Percentiles rank a stretch among this genome's conserved stretches.
Evolutionary conservation across 768 basidiomycete species (phyloP).

Genomic region (Strobilomyces confusus): DNA sequence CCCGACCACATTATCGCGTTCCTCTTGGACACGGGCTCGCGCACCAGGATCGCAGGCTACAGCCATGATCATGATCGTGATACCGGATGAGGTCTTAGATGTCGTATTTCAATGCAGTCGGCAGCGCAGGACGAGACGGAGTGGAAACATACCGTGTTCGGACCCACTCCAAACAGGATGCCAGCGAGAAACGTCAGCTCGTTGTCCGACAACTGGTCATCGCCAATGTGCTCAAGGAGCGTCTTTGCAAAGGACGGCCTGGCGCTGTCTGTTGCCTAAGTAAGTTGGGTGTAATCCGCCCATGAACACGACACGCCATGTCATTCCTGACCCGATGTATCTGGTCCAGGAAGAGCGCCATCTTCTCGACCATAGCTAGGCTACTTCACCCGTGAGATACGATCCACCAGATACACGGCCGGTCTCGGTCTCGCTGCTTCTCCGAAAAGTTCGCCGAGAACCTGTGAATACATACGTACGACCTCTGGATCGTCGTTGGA

Average conservation of each 20-base stretch:
- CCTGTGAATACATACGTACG: neutral
- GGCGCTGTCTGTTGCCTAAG: slow-evolving; percentile 7
- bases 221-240: slow-evolving; percentile 44
- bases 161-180: slow-evolving; percentile 55
- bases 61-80: slow-evolving; percentile 48
- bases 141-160: slow-evolving; percentile 39
- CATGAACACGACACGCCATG: neutral
- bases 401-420: neutral
- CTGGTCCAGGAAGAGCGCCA: neutral
- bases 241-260: slow-evolving; percentile 44
- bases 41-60: slow-evolving; percentile 50
- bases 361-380: neutral
- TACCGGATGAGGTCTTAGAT: slow-evolving; percentile 41
- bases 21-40: slow-evolving; percentile 46
- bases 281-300: neutral
- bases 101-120: neutral
- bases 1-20: slow-evolving; percentile 51
- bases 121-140: neutral
- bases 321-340: neutral
- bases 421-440: neutral
- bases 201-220: slow-evolving; percentile 44
- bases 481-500: neutral
- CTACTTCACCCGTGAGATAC: neutral
- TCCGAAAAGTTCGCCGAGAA: neutral
- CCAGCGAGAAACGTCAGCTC: slow-evolving; percentile 59